Evolutionary conservation across 177 flowering plant species (phyloP).

Genomic region (Vitis hybrid): DNA sequence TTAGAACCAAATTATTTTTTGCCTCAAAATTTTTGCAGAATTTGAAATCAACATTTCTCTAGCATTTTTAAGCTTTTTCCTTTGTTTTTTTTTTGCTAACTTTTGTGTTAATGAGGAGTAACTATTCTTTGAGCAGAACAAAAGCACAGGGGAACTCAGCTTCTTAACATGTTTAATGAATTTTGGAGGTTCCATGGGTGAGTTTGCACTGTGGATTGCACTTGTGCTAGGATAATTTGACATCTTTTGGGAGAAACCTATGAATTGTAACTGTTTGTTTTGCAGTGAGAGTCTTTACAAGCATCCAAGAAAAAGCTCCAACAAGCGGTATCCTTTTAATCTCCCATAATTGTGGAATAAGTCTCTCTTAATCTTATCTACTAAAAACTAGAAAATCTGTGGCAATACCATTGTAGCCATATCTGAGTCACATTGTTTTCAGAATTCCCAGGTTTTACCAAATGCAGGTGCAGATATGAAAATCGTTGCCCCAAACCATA

Average conservation of each 20-base stretch:
- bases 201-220: conserved; percentile 21
- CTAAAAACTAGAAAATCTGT: not conserved
- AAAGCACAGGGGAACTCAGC: conserved; percentile 96
- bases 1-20: not conserved
- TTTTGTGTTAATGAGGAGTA: not conserved
- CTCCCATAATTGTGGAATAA: not conserved
- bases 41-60: too few relatives aligned
- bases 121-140: conserved; percentile 56
- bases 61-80: too few relatives aligned
- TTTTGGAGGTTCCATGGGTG: conserved; percentile 85
- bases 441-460: too few relatives aligned
- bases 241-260: not conserved
- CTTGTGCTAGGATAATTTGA: not conserved
- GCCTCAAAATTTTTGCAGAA: too few relatives aligned
- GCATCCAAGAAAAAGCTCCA: conserved; percentile 95
- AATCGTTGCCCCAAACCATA: too few relatives aligned
- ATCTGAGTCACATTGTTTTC: too few relatives aligned
- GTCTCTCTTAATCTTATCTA: not conserved
- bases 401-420: too few relatives aligned
- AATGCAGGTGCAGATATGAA: too few relatives aligned
- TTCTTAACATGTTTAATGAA: conserved; percentile 91
- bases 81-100: not conserved
- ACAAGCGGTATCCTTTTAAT: conserved; percentile 72
- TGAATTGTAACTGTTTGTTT: conserved; percentile 11
- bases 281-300: conserved; percentile 94